Evolutionary conservation across 768 basidiomycete species (phyloP), one percentile per base, ranked within the genome.

Genomic region (Neoboletus brunneissimus): DNA sequence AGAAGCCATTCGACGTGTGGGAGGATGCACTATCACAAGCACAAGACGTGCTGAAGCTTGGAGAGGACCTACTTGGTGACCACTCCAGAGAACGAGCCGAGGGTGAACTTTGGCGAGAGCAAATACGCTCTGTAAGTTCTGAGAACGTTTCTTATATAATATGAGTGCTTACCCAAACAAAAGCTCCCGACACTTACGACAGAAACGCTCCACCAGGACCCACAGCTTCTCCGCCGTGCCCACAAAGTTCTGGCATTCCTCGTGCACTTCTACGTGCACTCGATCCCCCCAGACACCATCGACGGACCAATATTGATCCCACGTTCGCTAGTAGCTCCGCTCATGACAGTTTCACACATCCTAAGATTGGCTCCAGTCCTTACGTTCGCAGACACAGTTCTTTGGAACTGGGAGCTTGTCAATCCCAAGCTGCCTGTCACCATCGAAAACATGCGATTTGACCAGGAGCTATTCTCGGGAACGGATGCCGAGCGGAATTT

Each of bases 341-440:
- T 97, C 29, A 81, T 91, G 29, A 66, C 79, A 18, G 84, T 96
- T 46, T 96, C 93, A 15, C 79, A 79, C 11, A 72, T 80, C 50
- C 80, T 99, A 41, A 85, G 84, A 50, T 86, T 95, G n/a, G 94
- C 95, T 7, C 96, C 96, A 5, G 84, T 99, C 59, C 78, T 98
- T 61, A 99, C 95, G 0, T 99, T 94, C 68, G 91, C 95, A 27
- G 96, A 97, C 69, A 94, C 91, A 18, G 95, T 99, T 15, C 80
- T 98, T 1, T 99, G 93, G 92, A 97, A 98, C 68, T 88, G 83
- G 80, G 83, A 84, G 37, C 76, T 83, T 42, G 68, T 81, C 53
- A 76, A 88, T 65, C 77, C 86, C 23, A 70, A 72, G 22, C 68
- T 77, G 37, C 87, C 89, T 43, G 73, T 85, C 29, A 82, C 88